phyloP scores from a whole-genome alignment of 768 basidiomycete species.

The Auricularia cornea region DNA sequence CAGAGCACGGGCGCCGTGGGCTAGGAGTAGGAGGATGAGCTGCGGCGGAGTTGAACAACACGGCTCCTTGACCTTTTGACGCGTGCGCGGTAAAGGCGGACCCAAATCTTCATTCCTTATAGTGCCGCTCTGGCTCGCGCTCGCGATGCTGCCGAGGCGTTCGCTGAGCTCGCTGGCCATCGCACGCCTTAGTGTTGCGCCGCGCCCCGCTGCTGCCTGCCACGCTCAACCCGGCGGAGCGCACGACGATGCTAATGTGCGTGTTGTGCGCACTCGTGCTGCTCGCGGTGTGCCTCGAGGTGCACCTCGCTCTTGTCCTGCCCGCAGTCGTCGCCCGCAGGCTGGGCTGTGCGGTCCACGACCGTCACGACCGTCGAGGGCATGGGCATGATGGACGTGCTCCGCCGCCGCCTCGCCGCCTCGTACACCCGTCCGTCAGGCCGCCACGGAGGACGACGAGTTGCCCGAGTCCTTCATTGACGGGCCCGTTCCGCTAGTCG shows the following conservation, averaged over 20 bases:
- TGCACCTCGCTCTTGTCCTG: conserved; percentile 40
- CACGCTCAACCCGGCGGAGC: conserved; percentile 28
- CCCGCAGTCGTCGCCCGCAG: conserved; percentile 31
- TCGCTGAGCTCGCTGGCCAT: conserved; percentile 26
- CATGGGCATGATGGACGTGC: conserved; percentile 35
- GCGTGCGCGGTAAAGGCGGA: no score
- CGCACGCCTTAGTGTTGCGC: conserved; percentile 23
- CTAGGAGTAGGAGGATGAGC: no score
- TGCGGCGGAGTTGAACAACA: no score
- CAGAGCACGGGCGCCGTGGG: no score
- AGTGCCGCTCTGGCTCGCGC: conserved; percentile 31
- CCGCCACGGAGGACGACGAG: conserved; percentile 25
- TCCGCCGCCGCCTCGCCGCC: conserved; percentile 36
- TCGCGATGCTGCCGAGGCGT: conserved; percentile 40
- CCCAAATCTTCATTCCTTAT: no score
- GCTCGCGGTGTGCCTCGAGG: conserved; percentile 40
- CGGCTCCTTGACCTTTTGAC: no score
- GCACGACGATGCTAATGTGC: conserved; percentile 18
- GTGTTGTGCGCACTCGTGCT: conserved; percentile 38
- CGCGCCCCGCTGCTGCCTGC: conserved; percentile 28
- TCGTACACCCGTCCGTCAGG: conserved; percentile 37
- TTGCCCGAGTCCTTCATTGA: conserved; percentile 33
- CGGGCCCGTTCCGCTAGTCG: conserved; percentile 38
- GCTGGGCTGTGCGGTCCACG: conserved; percentile 20
- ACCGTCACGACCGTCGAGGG: conserved; percentile 35